phyloP scores from a whole-genome alignment of 192 early-diverging fungal species.

The Mortierella claussenii region DNA sequence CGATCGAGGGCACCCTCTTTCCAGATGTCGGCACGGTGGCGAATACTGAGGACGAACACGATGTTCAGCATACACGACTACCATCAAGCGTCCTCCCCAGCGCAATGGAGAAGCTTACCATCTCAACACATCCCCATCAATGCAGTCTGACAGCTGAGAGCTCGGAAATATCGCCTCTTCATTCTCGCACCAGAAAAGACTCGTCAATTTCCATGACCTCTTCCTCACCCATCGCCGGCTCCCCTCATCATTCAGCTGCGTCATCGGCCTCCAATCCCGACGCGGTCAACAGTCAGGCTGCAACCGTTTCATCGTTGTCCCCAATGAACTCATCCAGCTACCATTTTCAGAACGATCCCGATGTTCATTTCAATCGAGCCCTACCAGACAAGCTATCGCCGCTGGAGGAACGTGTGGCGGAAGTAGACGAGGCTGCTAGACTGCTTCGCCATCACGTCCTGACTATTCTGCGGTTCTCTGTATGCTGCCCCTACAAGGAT shows the following conservation, averaged over 20 bases:
- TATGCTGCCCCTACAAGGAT: constrained; percentile 62
- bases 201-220: constrained; percentile 45
- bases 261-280: constrained; percentile 27
- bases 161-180: neutral
- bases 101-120: constrained; percentile 51
- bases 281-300: neutral
- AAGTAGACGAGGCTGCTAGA: constrained; percentile 48
- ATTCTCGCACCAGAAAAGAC: constrained; percentile 18
- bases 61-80: neutral
- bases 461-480: constrained; percentile 59
- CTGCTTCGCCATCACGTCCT: constrained; percentile 57
- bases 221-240: constrained; percentile 29
- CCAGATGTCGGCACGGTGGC: neutral
- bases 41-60: neutral
- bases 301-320: constrained; percentile 19
- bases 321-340: constrained; percentile 38
- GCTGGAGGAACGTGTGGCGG: constrained; percentile 45
- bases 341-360: constrained; percentile 51
- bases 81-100: neutral
- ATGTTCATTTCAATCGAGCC: constrained; percentile 51
- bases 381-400: constrained; percentile 48
- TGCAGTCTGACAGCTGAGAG: constrained; percentile 3
- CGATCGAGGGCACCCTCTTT: constrained; percentile 38
- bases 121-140: constrained; percentile 31
- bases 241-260: constrained; percentile 34